Evolutionary conservation across 2,329 filamentous ascomycete species (phyloP), one percentile per base, ranked within the genome.

Genomic region (Ascochyta viciae-villosae): DNA sequence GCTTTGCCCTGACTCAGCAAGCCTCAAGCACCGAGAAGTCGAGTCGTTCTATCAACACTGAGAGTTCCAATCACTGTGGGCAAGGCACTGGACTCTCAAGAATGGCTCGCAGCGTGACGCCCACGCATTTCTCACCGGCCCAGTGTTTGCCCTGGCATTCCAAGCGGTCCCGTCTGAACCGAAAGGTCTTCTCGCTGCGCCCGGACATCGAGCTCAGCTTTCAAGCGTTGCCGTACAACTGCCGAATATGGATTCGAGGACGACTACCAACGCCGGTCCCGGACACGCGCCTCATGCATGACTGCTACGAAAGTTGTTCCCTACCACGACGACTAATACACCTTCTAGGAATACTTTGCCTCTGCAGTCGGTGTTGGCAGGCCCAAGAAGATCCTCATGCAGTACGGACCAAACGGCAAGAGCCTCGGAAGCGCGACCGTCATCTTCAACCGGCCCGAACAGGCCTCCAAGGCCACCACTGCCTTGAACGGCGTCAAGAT

Each of bases 371-470:
- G 92, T 66, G 88, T 96, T 76, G 94, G 93, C 67, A 86, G 90
- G 62, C 91, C 98, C 79, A 97, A 96, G 85, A 89, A 86, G 78
- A 91, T 96, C 63, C 88, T 95, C 68, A 83, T 99, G 70, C 92
- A 91, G 47, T 99, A 99, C 80, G 95, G 94, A 71, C 91, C 94
- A 63, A 92, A 91, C 74, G 94, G 94, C 63, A 86, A 88, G 67
- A 97, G 93, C 84, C 91, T 92, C 74, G 95, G 95, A 65, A 91
- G 94, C 73, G 93, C 93, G 69, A 95, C 92, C 50, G 90, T 99
- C 68, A 88, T 88, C 62, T 99, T 99, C 82, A 80, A 79, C 76
- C 91, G 91, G 72, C 80, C 89, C 24, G 91, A 92, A 66, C 90
- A 90, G 63, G 95, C 94, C 64, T 87, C 87, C 74, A 91, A 92